Evolutionary conservation across 305 asterid genomes (phyloP).

Genomic region (Salvia sclarea): DNA sequence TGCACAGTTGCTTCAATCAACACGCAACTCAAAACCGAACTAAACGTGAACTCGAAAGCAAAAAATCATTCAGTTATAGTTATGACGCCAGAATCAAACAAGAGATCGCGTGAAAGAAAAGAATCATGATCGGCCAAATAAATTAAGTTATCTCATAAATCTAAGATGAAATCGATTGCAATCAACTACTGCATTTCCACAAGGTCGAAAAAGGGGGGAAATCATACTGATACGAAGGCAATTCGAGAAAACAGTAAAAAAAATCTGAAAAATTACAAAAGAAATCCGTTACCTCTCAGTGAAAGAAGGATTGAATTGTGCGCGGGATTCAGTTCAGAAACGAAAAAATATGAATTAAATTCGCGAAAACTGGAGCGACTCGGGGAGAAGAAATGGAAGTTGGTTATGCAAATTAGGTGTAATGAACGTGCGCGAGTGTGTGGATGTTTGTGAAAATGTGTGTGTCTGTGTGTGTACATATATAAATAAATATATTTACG

Average conservation of each 20-base stretch:
- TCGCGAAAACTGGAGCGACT: not conserved
- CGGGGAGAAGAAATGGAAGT: constrained; percentile 15
- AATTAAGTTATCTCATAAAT: not conserved
- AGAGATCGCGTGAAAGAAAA: constrained; percentile 19
- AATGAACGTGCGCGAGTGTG: constrained; percentile 35
- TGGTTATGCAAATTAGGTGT: constrained; percentile 26
- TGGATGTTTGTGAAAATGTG: not conserved
- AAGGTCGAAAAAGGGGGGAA: no score
- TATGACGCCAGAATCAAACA: constrained; percentile 5
- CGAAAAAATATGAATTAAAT: constrained; percentile 4
- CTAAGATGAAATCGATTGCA: not conserved
- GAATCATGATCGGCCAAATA: constrained; percentile 10
- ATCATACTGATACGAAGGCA: not conserved
- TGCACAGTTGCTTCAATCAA: not conserved
- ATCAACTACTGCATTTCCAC: constrained; percentile 1
- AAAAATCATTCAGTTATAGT: not conserved
- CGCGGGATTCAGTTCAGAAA: not conserved
- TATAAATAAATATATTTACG: not conserved
- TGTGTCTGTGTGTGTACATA: not conserved
- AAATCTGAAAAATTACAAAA: not conserved
- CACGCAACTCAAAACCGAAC: constrained; percentile 20
- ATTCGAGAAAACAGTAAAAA: not conserved
- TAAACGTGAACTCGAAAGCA: not conserved
- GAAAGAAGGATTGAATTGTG: constrained; percentile 8
- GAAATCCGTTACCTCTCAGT: constrained; percentile 20